Conservation (phyloP, 2,329 filamentous ascomycete genomes). For the Fusarium xyrophilum region DNA sequence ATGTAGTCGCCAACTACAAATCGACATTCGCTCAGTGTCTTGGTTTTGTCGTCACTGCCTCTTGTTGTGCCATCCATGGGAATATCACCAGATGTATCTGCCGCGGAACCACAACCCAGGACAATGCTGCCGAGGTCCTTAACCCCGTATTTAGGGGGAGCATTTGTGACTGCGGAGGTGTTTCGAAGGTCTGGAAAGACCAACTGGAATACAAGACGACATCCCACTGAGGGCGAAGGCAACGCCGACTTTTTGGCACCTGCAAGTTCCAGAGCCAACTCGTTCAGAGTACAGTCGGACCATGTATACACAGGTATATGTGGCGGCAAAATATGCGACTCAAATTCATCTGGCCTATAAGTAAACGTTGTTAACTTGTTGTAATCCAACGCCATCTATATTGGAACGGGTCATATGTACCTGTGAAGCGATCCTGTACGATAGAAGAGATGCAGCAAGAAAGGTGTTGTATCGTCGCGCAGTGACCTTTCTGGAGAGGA, state of each 20-base stretch:
- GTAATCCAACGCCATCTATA: background rate
- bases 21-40: conserved; percentile 76
- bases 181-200: conserved; percentile 77
- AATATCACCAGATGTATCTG: conserved; percentile 50
- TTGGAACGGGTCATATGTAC: conserved; percentile 47
- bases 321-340: conserved; percentile 63
- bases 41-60: conserved; percentile 67
- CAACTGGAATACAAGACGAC: conserved; percentile 84
- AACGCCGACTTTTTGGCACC: conserved; percentile 70
- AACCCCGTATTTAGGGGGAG: conserved; percentile 67
- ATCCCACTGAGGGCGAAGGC: conserved; percentile 77
- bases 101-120: conserved; percentile 65
- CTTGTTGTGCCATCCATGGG: conserved; percentile 44
- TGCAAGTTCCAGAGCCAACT: conserved; percentile 79
- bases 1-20: conserved; percentile 93
- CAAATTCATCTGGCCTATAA: conserved; percentile 74
- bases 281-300: conserved; percentile 78
- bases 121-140: conserved; percentile 86
- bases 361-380: background rate
- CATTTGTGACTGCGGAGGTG: conserved; percentile 38
- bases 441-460: conserved; percentile 87
- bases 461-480: conserved; percentile 78
- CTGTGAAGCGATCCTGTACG: conserved; percentile 75
- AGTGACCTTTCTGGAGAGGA: conserved; percentile 51
- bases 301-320: conserved; percentile 87